phyloP scores from a whole-genome alignment of 257 asterid species.

The Ballota nigra region DNA sequence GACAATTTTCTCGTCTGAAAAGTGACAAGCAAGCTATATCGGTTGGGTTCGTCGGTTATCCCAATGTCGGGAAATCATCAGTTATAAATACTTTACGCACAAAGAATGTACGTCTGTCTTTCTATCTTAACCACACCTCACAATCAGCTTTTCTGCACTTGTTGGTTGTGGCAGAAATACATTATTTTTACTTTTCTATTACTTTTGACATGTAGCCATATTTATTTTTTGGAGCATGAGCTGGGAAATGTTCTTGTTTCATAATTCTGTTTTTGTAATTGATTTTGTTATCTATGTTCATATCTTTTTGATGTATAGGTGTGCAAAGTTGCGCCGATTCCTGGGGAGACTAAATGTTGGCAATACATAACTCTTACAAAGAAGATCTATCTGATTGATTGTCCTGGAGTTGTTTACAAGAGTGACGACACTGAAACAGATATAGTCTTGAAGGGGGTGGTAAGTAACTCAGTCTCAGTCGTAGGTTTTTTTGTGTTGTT shows the following conservation, averaged over 20 bases:
- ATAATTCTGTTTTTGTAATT: background rate
- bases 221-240: background rate
- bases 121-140: slow-evolving; percentile 8
- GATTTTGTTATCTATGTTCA: background rate
- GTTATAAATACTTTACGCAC: slow-evolving; percentile 96
- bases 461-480: slow-evolving; percentile 33
- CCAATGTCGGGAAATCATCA: slow-evolving; percentile 97
- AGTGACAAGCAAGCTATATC: slow-evolving; percentile 97
- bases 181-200: no score
- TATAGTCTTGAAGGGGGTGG: slow-evolving; percentile 98
- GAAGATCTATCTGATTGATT: slow-evolving; percentile 84
- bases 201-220: background rate
- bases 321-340: slow-evolving; percentile 97
- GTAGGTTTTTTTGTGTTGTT: slow-evolving; percentile 8
- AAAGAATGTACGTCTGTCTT: slow-evolving; percentile 59
- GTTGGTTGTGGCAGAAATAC: background rate
- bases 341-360: slow-evolving; percentile 99
- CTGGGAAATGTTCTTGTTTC: background rate
- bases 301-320: slow-evolving; percentile 43
- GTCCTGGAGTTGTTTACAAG: slow-evolving; percentile 97
- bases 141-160: slow-evolving; percentile 12
- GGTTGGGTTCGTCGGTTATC: slow-evolving; percentile 96
- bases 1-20: slow-evolving; percentile 88
- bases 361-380: slow-evolving; percentile 93
- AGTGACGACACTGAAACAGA: slow-evolving; percentile 83